Base-by-base conservation (phyloP, 305 asterid species). In the Ajuga reptans region DNA sequence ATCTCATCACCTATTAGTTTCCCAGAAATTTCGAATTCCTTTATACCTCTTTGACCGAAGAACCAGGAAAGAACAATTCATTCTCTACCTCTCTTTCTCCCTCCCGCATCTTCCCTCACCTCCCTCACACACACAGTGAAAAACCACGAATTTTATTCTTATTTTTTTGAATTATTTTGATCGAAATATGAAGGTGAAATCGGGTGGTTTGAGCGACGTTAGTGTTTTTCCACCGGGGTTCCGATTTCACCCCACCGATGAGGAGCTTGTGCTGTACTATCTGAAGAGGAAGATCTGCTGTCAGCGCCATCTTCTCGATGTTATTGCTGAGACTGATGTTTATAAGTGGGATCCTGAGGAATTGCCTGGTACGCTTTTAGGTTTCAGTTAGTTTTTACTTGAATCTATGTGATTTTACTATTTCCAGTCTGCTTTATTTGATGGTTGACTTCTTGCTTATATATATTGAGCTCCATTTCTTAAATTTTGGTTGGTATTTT, bases 271-370 rank as follows among this genome's bases (percentile, higher is more conserved):
- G 46, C 78, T 90, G 12, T 93, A 84, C 82, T 86, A 90, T 69
- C 76, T 93, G 27, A 90, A 90, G 85, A 73, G 84, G 81, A 93
- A 90, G 92, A 87, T 93, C 81, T 88, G 95, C 69, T 39, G 82
- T 21, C 81, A 81, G 52, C 84, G 85, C 15, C 83, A 72, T 65
- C 73, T 42, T 34, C 75, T 84, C 14, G 92, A 93, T 68, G 92
- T 87, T 4, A 89, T 93, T 68, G 86, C 79, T 1, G 97, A 88
- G 76, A 82, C 86, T 14, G 97, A 90, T 72, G 95, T 93, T 10
- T 93, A 93, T 80, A 88, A 90, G 81, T 93, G 96, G 89, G 96
- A 90, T 10, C 98, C 96, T 1, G 89, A 92, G 66, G 96, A 92
- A 42, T 80, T 89, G 75, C 97, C 98, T 72, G 97, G 98, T 92